A percentile compares a stretch with the other conserved stretches of the same genome.
phyloP scores from a whole-genome alignment of 768 basidiomycete species.

The Russula ochroleuca region DNA sequence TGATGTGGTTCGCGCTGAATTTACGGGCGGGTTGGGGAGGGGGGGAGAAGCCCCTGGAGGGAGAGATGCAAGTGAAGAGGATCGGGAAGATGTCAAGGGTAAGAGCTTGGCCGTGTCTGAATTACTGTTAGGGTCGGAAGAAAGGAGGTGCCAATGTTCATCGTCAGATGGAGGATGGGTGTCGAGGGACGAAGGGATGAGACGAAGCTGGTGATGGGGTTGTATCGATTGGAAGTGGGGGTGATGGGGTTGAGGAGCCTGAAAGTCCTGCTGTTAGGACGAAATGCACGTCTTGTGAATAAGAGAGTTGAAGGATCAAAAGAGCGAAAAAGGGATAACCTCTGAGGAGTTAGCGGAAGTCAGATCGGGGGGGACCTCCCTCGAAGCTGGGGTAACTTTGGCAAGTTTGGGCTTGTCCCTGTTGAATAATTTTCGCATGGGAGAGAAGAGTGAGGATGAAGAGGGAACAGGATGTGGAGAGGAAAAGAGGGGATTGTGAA shows the following conservation, averaged over 20 bases:
- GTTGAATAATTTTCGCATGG: conserved; percentile 61
- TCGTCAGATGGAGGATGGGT: conserved; percentile 37
- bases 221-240: conserved; percentile 2
- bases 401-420: conserved; percentile 45
- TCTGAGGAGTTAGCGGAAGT: conserved; percentile 32
- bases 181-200: conserved; percentile 16
- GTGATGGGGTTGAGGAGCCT: conserved; percentile 15
- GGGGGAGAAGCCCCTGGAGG: conserved; percentile 45
- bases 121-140: conserved; percentile 29
- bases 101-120: conserved; percentile 28
- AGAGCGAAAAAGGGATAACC: conserved; percentile 22
- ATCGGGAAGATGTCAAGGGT: conserved; percentile 40
- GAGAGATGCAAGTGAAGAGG: conserved; percentile 49
- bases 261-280: conserved; percentile 11
- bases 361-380: conserved; percentile 34
- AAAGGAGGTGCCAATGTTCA: conserved; percentile 44
- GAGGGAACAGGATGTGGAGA: not conserved
- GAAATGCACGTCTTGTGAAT: not conserved
- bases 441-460: not conserved
- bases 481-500: not conserved
- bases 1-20: conserved; percentile 19
- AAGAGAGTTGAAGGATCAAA: not conserved
- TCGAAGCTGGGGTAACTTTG: conserved; percentile 31
- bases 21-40: conserved; percentile 30
- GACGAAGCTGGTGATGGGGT: conserved; percentile 21